Conservation (phyloP, 1,284 basidiomycete genomes). For the Cerrena zonata region DNA sequence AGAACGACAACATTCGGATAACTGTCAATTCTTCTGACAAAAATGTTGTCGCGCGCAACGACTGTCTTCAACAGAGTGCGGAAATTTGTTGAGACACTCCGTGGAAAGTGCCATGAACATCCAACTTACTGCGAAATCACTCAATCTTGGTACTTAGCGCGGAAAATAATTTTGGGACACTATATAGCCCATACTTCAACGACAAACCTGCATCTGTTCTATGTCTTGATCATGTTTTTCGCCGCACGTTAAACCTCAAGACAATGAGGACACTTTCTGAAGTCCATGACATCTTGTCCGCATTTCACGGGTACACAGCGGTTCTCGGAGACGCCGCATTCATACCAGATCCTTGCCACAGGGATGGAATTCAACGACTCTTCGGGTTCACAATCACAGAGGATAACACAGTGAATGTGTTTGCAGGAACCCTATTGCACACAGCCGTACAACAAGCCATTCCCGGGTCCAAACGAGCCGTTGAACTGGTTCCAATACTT, state of each 20-base stretch:
- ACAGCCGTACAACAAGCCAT: not conserved
- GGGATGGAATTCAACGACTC: conserved; percentile 26
- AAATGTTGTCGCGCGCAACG: no score
- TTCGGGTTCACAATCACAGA: conserved; percentile 33
- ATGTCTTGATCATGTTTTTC: conserved; percentile 40
- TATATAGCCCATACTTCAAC: no score
- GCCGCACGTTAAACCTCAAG: conserved; percentile 16
- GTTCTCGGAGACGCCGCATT: conserved; percentile 29
- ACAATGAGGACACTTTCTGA: conserved; percentile 15
- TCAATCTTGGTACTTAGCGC: no score
- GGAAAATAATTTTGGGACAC: no score
- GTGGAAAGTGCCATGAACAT: no score
- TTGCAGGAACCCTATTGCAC: not conserved
- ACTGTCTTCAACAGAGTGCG: no score
- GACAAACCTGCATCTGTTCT: conserved; percentile 34
- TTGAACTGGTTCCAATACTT: not conserved
- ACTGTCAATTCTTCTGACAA: no score
- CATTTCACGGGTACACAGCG: conserved; percentile 33
- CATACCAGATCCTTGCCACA: conserved; percentile 23
- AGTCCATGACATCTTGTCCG: conserved; percentile 26
- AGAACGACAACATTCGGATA: no score
- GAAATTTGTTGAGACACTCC: no score
- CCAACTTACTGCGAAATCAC: no score
- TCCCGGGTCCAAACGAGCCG: not conserved
- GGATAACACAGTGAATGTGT: conserved; percentile 25